A percentile compares a stretch with the other conserved stretches of the same genome.
Conservation (phyloP, 441 rosid genomes). For the Aleurites moluccanus region DNA sequence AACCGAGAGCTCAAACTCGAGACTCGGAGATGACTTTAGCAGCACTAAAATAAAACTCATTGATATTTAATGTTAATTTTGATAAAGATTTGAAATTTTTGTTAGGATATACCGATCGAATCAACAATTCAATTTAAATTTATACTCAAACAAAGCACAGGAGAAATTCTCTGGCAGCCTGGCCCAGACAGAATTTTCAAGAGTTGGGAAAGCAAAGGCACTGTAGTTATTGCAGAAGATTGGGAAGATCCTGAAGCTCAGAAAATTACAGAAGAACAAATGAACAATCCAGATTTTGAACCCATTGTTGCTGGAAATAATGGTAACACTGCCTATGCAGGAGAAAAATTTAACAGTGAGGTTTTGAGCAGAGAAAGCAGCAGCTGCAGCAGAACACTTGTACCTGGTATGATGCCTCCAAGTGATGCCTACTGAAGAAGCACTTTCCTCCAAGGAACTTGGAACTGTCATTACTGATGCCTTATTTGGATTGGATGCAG, state of each 20-base stretch:
- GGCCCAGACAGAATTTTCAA: conserved; percentile 42
- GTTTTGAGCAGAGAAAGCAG: neutral
- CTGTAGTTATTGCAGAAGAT: conserved; percentile 38
- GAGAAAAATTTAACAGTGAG: conserved; percentile 13
- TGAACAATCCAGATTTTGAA: no score
- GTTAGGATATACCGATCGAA: conserved; percentile 36
- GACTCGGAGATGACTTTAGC: no score
- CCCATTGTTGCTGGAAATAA: no score
- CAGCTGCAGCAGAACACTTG: conserved; percentile 12
- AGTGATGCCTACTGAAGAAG: conserved; percentile 14
- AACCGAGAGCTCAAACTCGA: no score
- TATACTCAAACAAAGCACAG: conserved; percentile 26
- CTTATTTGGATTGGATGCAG: conserved; percentile 19
- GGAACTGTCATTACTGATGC: conserved; percentile 17
- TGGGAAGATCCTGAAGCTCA: conserved; percentile 44
- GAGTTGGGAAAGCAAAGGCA: conserved; percentile 39
- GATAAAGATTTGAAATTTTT: neutral
- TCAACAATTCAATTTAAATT: conserved; percentile 41
- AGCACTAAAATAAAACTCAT: no score
- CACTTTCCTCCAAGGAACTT: conserved; percentile 2
- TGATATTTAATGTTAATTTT: neutral
- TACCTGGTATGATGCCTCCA: conserved; percentile 25
- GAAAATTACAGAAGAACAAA: conserved; percentile 30
- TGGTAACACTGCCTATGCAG: neutral
- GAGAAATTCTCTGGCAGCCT: conserved; percentile 46